A percentile compares a stretch with the other conserved stretches of the same genome.
These are phyloP conservation scores for Trichoderma breve DNA, from an alignment of 2,329 filamentous ascomycete species.

Conservation along the genomic window DNA sequence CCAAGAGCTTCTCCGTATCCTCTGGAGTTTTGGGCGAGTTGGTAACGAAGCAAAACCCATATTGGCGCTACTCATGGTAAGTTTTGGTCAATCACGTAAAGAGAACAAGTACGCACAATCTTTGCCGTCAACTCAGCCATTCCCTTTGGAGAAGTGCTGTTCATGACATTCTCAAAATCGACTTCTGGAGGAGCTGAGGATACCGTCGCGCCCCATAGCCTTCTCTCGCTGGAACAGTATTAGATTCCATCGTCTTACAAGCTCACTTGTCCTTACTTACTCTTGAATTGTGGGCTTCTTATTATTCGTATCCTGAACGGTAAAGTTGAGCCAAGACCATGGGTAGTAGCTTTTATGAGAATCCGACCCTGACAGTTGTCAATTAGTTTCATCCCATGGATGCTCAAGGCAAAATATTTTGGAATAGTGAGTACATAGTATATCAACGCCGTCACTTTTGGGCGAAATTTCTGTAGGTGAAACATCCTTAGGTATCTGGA, in stretches of 20 bases:
- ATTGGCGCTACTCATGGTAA: constrained; percentile 50
- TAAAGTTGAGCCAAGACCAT: constrained; percentile 48
- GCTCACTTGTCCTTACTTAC: background rate
- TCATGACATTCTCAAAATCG: constrained; percentile 60
- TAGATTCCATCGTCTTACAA: background rate
- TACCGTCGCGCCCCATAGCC: constrained; percentile 33
- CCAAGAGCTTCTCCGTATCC: constrained; percentile 70
- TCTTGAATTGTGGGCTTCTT: constrained; percentile 26
- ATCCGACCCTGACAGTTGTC: constrained; percentile 58
- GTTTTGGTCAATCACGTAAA: background rate
- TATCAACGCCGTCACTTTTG: constrained; percentile 32
- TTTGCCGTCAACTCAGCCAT: constrained; percentile 62
- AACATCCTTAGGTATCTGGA: constrained; percentile 35
- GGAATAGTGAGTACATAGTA: constrained; percentile 33
- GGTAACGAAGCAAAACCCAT: constrained; percentile 77
- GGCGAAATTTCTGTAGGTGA: constrained; percentile 29
- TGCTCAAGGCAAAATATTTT: background rate
- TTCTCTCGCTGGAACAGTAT: background rate
- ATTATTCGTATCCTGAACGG: constrained; percentile 35
- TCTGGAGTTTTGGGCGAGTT: constrained; percentile 64
- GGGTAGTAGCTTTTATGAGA: constrained; percentile 67
- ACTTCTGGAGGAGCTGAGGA: constrained; percentile 55
- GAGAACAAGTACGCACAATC: constrained; percentile 50
- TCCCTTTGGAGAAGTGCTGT: constrained; percentile 42
- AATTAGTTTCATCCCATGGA: background rate